Evolutionary conservation across 352 stramenopile genomes (phyloP).

Genomic region (Halophytophthora polymorphica): DNA sequence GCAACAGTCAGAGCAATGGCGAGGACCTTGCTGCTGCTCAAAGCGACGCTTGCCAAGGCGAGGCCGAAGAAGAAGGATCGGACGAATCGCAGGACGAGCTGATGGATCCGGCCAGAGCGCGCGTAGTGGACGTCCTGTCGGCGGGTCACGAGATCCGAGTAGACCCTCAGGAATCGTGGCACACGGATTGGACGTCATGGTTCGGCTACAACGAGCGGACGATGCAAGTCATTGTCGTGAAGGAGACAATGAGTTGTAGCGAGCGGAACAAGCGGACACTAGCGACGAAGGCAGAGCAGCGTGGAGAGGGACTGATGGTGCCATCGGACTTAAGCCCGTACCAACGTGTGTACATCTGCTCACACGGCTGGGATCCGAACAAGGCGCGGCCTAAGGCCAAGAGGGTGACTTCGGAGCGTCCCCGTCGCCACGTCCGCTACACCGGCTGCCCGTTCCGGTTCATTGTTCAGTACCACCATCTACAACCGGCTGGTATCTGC

Average conservation of each 20-base stretch:
- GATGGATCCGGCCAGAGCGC: no score
- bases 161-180: neutral
- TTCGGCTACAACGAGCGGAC: constrained; percentile 1
- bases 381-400: neutral
- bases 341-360: constrained; percentile 9
- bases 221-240: constrained; percentile 5
- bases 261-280: neutral
- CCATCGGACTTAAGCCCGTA: constrained; percentile 3
- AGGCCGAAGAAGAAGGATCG: no score
- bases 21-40: no score
- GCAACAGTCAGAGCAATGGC: no score
- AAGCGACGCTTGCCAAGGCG: no score
- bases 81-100: no score
- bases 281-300: neutral
- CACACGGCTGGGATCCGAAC: neutral
- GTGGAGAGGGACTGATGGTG: neutral
- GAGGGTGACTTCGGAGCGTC: neutral
- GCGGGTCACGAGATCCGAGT: no score
- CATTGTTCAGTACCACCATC: constrained; percentile 1
- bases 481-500: neutral
- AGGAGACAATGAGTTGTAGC: constrained; percentile 1
- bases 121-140: no score
- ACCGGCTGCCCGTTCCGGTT: constrained; percentile 3
- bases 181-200: constrained; percentile 2
- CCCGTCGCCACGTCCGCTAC: neutral